A percentile compares a stretch with the other conserved stretches of the same genome.
phyloP scores from a whole-genome alignment of 1,284 basidiomycete genomes.

The Microbotryum violaceum region DNA sequence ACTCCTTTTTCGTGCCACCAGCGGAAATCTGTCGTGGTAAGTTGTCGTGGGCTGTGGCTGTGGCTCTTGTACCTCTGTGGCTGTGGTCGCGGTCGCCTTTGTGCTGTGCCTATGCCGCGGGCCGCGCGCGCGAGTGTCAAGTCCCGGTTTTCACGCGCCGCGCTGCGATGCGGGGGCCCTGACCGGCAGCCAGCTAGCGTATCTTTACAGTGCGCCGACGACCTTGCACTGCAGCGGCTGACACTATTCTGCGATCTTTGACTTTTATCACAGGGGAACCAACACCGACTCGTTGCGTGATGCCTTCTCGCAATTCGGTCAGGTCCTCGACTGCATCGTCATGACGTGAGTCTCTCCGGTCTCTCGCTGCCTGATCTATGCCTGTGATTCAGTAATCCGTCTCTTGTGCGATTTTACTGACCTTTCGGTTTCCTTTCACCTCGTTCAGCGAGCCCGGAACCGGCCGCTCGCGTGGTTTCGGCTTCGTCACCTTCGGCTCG shows the following conservation, averaged over 20 bases:
- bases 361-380: no score
- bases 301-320: conserved; percentile 29
- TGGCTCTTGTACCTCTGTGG: no score
- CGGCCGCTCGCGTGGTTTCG: conserved; percentile 33
- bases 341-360: conserved; percentile 28
- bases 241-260: background rate
- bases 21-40: conserved; percentile 31
- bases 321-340: conserved; percentile 34
- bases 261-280: conserved; percentile 14
- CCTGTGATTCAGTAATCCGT: no score
- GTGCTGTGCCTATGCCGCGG: background rate
- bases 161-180: background rate
- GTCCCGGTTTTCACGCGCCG: background rate
- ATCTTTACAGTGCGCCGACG: background rate
- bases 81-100: background rate
- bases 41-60: background rate
- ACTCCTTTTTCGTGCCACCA: background rate
- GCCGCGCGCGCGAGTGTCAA: background rate
- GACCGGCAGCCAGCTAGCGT: no score
- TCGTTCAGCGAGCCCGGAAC: conserved; percentile 28
- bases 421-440: background rate
- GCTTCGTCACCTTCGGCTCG: conserved; percentile 32
- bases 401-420: background rate
- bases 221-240: background rate
- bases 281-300: conserved; percentile 30